phyloP scores from a whole-genome alignment of 2,329 filamentous ascomycete genomes.

The Neofusicoccum sp. region DNA sequence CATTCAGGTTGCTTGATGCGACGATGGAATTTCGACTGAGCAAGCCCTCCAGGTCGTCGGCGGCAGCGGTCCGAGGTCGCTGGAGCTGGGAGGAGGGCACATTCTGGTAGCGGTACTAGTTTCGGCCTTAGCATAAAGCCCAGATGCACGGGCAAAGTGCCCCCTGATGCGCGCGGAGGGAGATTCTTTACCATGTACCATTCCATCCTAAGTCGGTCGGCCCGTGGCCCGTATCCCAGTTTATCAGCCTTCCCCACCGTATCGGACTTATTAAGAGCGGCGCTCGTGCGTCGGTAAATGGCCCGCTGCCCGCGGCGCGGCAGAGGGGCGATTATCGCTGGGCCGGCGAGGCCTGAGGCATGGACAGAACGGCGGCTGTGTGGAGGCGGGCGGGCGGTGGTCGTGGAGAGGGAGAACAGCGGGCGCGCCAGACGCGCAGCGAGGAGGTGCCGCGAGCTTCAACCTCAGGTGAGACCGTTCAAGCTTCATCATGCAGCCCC shows the following conservation, averaged over 20 bases:
- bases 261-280: constrained; percentile 16
- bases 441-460: constrained; percentile 3
- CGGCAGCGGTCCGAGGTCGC: constrained; percentile 5
- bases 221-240: constrained; percentile 17
- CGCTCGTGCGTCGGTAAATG: constrained; percentile 15
- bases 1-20: constrained; percentile 9
- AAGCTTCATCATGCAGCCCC: constrained; percentile 6
- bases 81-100: constrained; percentile 16
- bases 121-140: constrained; percentile 18
- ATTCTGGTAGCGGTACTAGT: constrained; percentile 20
- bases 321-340: not conserved
- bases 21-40: constrained; percentile 16
- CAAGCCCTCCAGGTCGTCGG: constrained; percentile 15
- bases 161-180: constrained; percentile 15
- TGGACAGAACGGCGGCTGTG: not conserved
- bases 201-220: constrained; percentile 18
- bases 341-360: constrained; percentile 15
- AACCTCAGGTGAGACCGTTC: constrained; percentile 8
- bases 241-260: constrained; percentile 15
- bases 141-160: constrained; percentile 10
- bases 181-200: constrained; percentile 20
- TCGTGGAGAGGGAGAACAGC: not conserved
- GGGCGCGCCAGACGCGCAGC: constrained; percentile 2
- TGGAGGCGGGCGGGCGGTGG: not conserved
- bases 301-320: constrained; percentile 15